phyloP scores from a whole-genome alignment of 1,284 basidiomycete species.

The Ganoderma resinaceum region DNA sequence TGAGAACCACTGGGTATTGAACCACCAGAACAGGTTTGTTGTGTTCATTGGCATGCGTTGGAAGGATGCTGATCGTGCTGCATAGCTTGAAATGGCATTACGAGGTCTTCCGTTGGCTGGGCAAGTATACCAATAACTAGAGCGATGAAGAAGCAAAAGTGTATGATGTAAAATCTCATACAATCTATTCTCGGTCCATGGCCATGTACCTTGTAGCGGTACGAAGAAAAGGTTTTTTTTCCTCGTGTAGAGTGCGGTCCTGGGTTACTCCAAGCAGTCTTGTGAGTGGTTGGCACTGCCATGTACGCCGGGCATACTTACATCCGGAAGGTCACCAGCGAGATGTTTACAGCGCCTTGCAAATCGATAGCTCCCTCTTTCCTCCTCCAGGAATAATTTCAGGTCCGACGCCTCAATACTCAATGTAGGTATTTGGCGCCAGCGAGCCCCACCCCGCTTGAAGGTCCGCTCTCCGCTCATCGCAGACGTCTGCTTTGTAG shows the following conservation, averaged over 20 bases:
- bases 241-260: background rate
- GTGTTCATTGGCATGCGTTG: background rate
- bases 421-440: too few species aligned
- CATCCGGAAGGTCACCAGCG: background rate
- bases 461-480: too few species aligned
- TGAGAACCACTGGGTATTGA: constrained; percentile 92
- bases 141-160: constrained; percentile 15
- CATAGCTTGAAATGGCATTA: constrained; percentile 82
- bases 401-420: too few species aligned
- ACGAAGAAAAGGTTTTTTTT: background rate
- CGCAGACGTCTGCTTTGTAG: too few species aligned
- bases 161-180: background rate
- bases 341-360: too few species aligned
- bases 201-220: background rate
- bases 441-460: too few species aligned
- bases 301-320: background rate
- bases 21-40: constrained; percentile 73
- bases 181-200: background rate
- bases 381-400: too few species aligned
- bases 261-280: background rate
- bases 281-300: background rate
- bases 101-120: constrained; percentile 90
- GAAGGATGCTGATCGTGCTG: constrained; percentile 1
- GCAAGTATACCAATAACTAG: constrained; percentile 68
- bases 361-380: too few species aligned